A percentile compares a stretch with the other conserved stretches of the same genome.
Conservation (phyloP, 495 filamentous ascomycete genomes). For the Neurospora sp. region DNA sequence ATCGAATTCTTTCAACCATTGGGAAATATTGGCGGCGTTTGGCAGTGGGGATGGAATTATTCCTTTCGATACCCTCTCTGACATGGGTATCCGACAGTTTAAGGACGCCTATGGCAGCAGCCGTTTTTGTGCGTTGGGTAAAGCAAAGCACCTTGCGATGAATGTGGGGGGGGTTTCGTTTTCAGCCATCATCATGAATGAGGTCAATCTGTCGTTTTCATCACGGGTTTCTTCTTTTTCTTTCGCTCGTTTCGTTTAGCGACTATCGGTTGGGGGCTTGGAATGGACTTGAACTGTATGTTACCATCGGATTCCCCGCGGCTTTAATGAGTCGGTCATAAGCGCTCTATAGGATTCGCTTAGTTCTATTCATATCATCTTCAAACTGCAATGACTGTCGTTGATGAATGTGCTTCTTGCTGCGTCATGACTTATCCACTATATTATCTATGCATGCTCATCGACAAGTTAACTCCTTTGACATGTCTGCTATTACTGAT, state of each 20-base stretch:
- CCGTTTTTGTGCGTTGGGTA: constrained; percentile 6
- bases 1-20: constrained; percentile 9
- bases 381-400: not conserved
- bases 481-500: not conserved
- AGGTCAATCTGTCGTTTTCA: not conserved
- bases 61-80: constrained; percentile 24
- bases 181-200: not conserved
- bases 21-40: constrained; percentile 20
- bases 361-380: not conserved
- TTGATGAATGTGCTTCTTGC: not conserved
- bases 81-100: constrained; percentile 15
- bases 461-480: too few relatives aligned
- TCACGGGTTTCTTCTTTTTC: not conserved
- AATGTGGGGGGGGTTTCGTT: not conserved
- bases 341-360: not conserved
- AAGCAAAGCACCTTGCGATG: not conserved
- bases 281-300: not conserved
- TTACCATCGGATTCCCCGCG: not conserved
- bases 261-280: not conserved
- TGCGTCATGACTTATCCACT: not conserved
- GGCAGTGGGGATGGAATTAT: constrained; percentile 9
- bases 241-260: not conserved
- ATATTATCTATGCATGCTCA: not conserved
- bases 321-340: not conserved
- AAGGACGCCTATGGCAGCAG: constrained; percentile 6